A percentile compares a stretch with the other conserved stretches of the same genome.
phyloP scores from a whole-genome alignment of 2,329 filamentous ascomycete genomes.

The Aaosphaeria pasadenensis region DNA sequence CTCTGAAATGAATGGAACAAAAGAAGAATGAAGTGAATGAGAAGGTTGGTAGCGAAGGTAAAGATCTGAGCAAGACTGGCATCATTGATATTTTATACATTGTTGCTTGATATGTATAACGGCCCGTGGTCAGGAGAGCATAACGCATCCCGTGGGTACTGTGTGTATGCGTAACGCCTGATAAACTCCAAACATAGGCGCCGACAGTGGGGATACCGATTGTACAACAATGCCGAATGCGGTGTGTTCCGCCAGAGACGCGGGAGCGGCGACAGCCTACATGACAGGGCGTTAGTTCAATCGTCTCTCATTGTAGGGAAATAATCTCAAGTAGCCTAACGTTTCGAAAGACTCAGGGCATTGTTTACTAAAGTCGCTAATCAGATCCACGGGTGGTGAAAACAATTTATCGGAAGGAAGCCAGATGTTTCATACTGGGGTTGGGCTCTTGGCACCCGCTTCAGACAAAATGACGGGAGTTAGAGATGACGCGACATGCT shows the following conservation, averaged over 20 bases:
- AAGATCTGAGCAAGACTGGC: neutral
- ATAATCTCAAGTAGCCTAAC: neutral
- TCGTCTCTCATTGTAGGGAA: neutral
- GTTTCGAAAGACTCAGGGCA: constrained; percentile 1
- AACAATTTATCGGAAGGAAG: constrained; percentile 5
- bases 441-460: constrained; percentile 5
- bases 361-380: constrained; percentile 4
- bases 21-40: constrained; percentile 9
- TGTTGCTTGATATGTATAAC: too few relatives aligned
- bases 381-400: constrained; percentile 3
- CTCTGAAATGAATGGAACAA: constrained; percentile 8
- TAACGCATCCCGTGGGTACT: neutral
- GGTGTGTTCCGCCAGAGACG: neutral
- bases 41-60: neutral
- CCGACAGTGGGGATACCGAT: constrained; percentile 8
- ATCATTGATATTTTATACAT: too few relatives aligned
- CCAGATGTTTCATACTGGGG: constrained; percentile 3
- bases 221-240: neutral
- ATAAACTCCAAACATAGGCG: neutral
- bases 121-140: neutral
- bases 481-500: constrained; percentile 1
- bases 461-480: constrained; percentile 4
- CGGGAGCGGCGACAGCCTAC: neutral
- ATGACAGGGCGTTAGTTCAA: neutral
- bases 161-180: neutral